phyloP scores from a whole-genome alignment of 2,329 filamentous ascomycete genomes.

The Beauveria sp. region DNA sequence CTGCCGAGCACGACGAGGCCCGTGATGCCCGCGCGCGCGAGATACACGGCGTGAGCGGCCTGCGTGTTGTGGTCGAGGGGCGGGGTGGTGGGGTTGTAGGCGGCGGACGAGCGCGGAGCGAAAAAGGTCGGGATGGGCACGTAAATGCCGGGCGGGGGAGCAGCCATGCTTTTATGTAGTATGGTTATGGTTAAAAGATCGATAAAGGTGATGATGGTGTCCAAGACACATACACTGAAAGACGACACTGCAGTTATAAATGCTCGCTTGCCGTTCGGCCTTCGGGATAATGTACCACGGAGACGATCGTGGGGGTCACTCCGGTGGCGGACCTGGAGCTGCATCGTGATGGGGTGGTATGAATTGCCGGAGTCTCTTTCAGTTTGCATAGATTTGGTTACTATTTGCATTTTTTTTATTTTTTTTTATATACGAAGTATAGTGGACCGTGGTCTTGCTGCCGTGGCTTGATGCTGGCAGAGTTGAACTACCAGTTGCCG shows the following conservation, averaged over 20 bases:
- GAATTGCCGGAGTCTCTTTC: background rate
- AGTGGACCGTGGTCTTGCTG: background rate
- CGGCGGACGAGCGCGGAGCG: slow-evolving; percentile 31
- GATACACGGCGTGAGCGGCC: slow-evolving; percentile 48
- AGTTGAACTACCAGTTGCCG: slow-evolving; percentile 1
- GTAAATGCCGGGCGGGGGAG: slow-evolving; percentile 45
- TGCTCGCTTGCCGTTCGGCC: slow-evolving; percentile 1
- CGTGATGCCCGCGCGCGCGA: slow-evolving; percentile 51
- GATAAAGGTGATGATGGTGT: too few species aligned
- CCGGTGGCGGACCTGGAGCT: background rate
- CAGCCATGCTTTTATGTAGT: slow-evolving; percentile 16
- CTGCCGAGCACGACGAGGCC: slow-evolving; percentile 57
- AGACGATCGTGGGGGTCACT: background rate
- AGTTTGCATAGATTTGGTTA: background rate
- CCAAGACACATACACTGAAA: background rate
- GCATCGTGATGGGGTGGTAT: background rate
- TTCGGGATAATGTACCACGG: slow-evolving; percentile 10
- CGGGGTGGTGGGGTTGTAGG: slow-evolving; percentile 36
- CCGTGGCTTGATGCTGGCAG: background rate
- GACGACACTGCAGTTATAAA: background rate
- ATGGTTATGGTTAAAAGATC: too few species aligned
- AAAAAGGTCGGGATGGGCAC: slow-evolving; percentile 60
- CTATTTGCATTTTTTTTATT: background rate
- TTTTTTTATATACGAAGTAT: background rate
- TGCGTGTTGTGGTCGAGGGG: slow-evolving; percentile 52